Evolutionary conservation across 441 rosid genomes (phyloP), one percentile per base, ranked within the genome.

Genomic region (California macrophylla): DNA sequence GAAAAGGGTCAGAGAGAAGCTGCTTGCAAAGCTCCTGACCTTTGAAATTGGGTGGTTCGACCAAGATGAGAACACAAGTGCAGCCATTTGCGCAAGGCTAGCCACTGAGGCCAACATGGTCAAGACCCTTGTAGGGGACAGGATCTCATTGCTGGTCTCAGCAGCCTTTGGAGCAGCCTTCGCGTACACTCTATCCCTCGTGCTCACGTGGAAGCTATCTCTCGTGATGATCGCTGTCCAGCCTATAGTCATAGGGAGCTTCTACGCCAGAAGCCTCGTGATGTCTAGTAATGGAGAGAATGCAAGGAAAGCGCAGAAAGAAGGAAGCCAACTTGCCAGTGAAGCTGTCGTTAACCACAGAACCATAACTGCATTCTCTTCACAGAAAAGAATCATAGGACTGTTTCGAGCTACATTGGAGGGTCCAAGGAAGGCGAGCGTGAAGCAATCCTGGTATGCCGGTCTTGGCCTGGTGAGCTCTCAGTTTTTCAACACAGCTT

Each of bases 41-140:
- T 86, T 88, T 15, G 91, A 88, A 77, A 67, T 86, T 15, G 85
- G 86, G 38, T 88, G 91, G 91, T 88, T 82, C 34, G 91, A 88
- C 73, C 81, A 82, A 23, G 93, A 88, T 20, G 88, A 86, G 28
- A 88, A 88, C 64, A 79, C 86, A 2, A 88, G 91, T 72, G 91
- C 90, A 61, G 80, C 92, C 29, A 72, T 86, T 67, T 88, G 88
- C 71, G 85, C 91, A 62, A 82, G 81, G 73, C 45, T 88, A 40
- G 82, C 93, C 72, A 83, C 85, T 10, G 93, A 88, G 71, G 89
- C 89, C 16, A 82, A 26, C 71, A 77, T 82, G 80, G 86, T 88
- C 29, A 79, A 85, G 24, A 85, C 86, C 12, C 83, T 86, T 0
- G 84, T 86, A 47, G 89, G 87, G 30, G 89, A 88, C 70, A 74